Conservation (phyloP, 169 alveolate species). For the Plasmodium inui region DNA sequence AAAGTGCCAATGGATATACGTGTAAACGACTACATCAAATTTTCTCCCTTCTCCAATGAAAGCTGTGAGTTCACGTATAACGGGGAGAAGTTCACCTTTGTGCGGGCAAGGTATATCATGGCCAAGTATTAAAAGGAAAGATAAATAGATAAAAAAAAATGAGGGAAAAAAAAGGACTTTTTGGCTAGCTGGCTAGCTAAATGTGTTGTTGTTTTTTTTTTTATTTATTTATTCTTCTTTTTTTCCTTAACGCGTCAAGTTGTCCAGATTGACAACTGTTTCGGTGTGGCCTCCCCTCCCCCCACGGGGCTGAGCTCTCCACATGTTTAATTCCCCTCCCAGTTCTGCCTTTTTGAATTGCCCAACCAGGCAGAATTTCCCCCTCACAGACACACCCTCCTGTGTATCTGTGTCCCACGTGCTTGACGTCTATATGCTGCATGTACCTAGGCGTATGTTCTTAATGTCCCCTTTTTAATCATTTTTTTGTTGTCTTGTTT, state of each 20-base stretch:
- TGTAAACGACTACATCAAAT: constrained; percentile 51
- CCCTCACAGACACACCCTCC: not conserved
- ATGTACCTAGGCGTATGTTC: not conserved
- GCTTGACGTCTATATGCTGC: not conserved
- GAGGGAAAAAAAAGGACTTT: not conserved
- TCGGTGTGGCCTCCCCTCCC: not conserved
- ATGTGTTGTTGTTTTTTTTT: not conserved
- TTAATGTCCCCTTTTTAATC: not conserved
- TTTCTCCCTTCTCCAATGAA: constrained; percentile 71
- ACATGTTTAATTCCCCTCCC: not conserved
- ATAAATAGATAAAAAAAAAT: not conserved
- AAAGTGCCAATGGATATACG: constrained; percentile 58
- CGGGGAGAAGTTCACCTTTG: constrained; percentile 60
- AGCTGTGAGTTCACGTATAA: constrained; percentile 70
- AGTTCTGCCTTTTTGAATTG: not conserved
- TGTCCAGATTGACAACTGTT: constrained; percentile 6
- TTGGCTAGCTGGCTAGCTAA: not conserved
- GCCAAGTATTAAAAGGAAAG: constrained; percentile 37
- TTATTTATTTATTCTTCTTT: not conserved
- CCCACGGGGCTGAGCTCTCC: too few relatives aligned
- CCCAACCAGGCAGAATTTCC: not conserved
- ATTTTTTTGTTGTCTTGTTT: not conserved
- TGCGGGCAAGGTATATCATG: constrained; percentile 62
- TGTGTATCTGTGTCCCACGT: not conserved
- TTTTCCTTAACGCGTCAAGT: not conserved